Conservation (phyloP, 108 stramenopile genomes). For the Pseudonitzschia multiseries region DNA sequence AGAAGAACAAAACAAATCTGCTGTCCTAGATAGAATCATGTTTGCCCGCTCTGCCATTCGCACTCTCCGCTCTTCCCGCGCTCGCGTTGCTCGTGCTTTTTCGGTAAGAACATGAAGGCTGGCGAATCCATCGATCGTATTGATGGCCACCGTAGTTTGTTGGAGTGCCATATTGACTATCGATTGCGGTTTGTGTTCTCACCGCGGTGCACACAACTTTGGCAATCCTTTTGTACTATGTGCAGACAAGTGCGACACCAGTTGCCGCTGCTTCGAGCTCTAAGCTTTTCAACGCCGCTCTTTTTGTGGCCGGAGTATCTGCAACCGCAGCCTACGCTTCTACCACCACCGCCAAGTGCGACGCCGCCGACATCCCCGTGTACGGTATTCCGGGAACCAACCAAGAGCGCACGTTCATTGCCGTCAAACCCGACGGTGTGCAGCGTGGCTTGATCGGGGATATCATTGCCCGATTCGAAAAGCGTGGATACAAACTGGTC, state of each 20-base stretch:
- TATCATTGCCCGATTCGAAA: slow-evolving; percentile 88
- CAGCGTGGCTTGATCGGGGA: slow-evolving; percentile 90
- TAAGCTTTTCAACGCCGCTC: background rate
- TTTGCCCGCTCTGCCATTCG: background rate
- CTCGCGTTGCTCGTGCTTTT: background rate
- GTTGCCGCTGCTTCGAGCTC: background rate
- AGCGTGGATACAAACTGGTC: slow-evolving; percentile 88
- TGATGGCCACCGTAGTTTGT: too few species aligned
- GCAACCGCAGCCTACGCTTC: background rate
- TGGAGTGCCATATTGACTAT: too few species aligned
- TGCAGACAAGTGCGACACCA: background rate
- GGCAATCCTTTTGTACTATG: too few species aligned
- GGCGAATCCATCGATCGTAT: too few species aligned
- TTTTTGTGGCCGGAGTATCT: background rate
- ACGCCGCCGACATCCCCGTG: background rate
- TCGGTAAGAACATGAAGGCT: background rate
- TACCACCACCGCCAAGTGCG: background rate
- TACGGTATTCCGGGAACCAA: background rate
- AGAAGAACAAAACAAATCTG: too few species aligned
- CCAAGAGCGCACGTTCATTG: slow-evolving; percentile 74
- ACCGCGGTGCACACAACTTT: too few species aligned
- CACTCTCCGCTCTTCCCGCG: background rate
- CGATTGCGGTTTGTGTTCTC: too few species aligned
- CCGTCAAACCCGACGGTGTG: slow-evolving; percentile 37
- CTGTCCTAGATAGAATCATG: background rate